Evolutionary conservation across 495 filamentous ascomycete species (phyloP), one percentile per base, ranked within the genome.

Genomic region (Penicillium egyptiacum): DNA sequence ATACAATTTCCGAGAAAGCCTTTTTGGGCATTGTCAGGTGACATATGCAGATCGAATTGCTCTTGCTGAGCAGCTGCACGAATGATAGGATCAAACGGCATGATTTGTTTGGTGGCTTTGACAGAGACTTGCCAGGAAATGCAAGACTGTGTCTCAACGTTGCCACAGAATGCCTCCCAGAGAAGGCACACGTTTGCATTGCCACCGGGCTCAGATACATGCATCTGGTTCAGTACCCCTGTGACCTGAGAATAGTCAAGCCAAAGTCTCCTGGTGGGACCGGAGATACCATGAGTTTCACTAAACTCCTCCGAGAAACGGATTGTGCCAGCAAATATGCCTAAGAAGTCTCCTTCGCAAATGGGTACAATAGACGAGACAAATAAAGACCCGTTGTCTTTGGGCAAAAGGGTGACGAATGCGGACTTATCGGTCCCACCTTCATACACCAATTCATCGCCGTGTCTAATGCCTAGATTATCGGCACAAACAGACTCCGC

Each of bases 231-330:
- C 39, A 70, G 54, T 17, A 42, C 50, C 41, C 62, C 57, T 26
- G 62, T 70, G n/a, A 66, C 55, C 22, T 59, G 39, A 26, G 57
- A 68, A 59, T 70, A 70, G 37, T 68, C 60, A 33, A 70, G 53
- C 64, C 49, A 70, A 17, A 70, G 53, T 58, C 56, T 60, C 39
- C 57, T 43, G 33, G 54, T 22, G 22, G 58, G 61, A 49, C 67
- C 43, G 12, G 22, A n/a, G 20, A 70, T 54, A 49, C 57, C 43
- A 41, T 62, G 30, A 12, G 33, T 48, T 12, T 4, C 26, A 33
- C 45, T 62, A 3, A 28, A 61, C 12, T 52, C 30, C 19, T 60
- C 60, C 22, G 55, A 66, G 35, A 62, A 69, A 41, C 60, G 58
- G 49, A 69, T 54, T 9, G 30, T 60, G 23, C 58, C 50, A 60